phyloP scores from a whole-genome alignment of 148 eudicot genomes.

The Amaranthus hypochondriacus region DNA sequence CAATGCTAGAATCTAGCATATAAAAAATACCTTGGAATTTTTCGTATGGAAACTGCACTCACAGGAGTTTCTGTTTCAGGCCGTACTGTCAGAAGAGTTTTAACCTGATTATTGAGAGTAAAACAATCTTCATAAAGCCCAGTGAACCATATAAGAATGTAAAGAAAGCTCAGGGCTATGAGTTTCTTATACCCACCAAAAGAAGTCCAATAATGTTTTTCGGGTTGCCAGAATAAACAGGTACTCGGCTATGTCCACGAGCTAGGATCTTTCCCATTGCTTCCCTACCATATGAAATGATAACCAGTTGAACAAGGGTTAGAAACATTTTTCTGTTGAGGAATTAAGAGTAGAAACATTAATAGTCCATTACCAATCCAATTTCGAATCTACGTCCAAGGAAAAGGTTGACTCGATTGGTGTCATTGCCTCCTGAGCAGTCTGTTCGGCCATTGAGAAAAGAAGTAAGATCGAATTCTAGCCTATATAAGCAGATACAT shows the following conservation, averaged over 20 bases:
- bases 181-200: constrained; percentile 48
- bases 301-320: not conserved
- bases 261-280: constrained; percentile 96
- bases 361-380: constrained; percentile 67
- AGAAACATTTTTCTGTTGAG: not conserved
- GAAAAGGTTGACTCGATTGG: constrained; percentile 96
- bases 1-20: not conserved
- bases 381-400: constrained; percentile 82
- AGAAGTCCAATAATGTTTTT: constrained; percentile 94
- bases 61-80: constrained; percentile 99
- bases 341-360: constrained; percentile 5
- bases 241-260: constrained; percentile 97
- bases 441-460: constrained; percentile 40
- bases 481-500: constrained; percentile 5
- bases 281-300: constrained; percentile 53
- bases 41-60: constrained; percentile 90
- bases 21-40: constrained; percentile 73
- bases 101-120: constrained; percentile 47
- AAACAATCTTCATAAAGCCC: not conserved
- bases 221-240: constrained; percentile 92
- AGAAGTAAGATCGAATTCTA: not conserved
- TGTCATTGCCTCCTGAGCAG: constrained; percentile 99
- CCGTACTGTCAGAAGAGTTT: constrained; percentile 90
- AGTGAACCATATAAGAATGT: not conserved
- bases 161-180: constrained; percentile 6